Percentiles rank a stretch among this genome's conserved stretches.
These are phyloP conservation scores for Xylaria cubensis DNA, from an alignment of 495 filamentous ascomycete species.

Conservation along the genomic window DNA sequence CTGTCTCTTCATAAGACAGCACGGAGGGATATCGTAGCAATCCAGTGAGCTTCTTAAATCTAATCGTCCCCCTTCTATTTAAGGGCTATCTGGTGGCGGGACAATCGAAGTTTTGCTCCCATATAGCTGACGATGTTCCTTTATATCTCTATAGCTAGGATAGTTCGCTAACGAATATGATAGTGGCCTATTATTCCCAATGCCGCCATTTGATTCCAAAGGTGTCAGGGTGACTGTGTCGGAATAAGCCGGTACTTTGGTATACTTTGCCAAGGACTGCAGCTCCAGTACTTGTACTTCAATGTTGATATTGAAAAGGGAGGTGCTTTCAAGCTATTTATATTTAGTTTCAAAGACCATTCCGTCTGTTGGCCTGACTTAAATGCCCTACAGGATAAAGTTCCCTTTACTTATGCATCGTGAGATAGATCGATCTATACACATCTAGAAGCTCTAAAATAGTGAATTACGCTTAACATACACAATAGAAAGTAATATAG, in stretches of 20 bases:
- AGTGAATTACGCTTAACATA: too few relatives aligned
- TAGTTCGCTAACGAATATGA: not conserved
- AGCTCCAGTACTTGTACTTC: not conserved
- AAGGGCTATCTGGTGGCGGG: not conserved
- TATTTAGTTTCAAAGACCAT: not conserved
- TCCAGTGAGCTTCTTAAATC: not conserved
- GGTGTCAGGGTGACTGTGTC: constrained; percentile 14
- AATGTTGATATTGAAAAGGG: not conserved
- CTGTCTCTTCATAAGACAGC: constrained; percentile 7
- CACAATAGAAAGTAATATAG: not conserved
- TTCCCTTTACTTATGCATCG: not conserved
- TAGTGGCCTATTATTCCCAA: constrained; percentile 10
- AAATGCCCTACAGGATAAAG: not conserved
- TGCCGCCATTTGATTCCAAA: constrained; percentile 9
- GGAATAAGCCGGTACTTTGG: not conserved
- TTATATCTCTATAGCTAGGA: not conserved
- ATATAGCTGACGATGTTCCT: not conserved
- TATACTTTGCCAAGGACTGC: not conserved
- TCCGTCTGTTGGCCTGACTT: not conserved
- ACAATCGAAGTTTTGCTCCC: not conserved
- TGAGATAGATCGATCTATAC: too few relatives aligned
- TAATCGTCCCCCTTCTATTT: not conserved
- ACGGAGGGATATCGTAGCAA: constrained; percentile 1
- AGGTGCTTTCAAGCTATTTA: not conserved
- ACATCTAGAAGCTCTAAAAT: not conserved